Conservation (phyloP, 1,284 basidiomycete species). For the Heliocybe sulcata region DNA sequence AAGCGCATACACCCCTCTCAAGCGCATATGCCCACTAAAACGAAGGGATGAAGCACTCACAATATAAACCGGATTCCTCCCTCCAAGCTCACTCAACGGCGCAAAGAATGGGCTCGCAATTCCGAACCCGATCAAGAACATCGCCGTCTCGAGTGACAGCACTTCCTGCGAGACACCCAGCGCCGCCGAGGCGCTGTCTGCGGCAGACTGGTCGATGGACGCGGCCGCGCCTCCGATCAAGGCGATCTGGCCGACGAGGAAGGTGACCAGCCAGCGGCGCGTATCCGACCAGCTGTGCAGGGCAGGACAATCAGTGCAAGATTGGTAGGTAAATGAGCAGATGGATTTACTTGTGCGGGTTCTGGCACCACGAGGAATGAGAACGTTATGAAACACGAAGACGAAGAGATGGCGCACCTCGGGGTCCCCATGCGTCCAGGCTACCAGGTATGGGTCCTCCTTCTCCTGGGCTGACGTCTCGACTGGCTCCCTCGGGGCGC, state of each 20-base stretch:
- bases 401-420: background rate
- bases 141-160: background rate
- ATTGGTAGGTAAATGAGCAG: background rate
- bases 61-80: background rate
- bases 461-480: background rate
- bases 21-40: too few relatives aligned
- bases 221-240: background rate
- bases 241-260: background rate
- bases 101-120: background rate
- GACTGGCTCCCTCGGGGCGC: background rate
- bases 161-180: background rate
- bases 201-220: background rate
- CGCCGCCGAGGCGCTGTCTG: background rate
- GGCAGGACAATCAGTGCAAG: background rate
- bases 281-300: background rate
- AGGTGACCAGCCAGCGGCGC: background rate
- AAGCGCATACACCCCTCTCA: too few relatives aligned
- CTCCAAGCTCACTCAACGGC: background rate
- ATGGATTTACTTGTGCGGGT: background rate
- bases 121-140: background rate
- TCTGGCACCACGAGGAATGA: background rate
- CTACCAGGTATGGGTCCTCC: background rate
- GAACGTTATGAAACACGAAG: background rate
- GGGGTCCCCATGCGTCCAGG: background rate
- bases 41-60: background rate